These are phyloP conservation scores for Neurospora sp. DNA, from an alignment of 495 filamentous ascomycete species.

Conservation along the genomic window DNA sequence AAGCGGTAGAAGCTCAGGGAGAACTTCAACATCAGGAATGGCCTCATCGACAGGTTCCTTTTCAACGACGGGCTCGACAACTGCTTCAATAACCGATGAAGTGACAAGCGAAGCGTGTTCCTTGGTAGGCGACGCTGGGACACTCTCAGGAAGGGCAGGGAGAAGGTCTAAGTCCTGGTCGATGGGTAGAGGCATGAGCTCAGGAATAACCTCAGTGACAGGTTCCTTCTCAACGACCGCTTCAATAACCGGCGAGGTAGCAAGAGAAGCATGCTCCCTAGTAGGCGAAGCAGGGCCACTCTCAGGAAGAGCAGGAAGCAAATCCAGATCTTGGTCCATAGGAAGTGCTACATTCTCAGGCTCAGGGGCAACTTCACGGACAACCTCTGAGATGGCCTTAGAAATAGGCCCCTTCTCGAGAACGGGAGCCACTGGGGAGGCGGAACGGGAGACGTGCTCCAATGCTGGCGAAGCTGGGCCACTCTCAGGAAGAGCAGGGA, in stretches of 20 bases:
- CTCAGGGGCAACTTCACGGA: not conserved
- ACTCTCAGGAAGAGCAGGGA: conserved; percentile 1
- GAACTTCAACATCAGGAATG: not conserved
- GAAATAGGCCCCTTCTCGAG: not conserved
- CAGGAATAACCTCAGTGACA: not conserved
- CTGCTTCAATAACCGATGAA: not conserved
- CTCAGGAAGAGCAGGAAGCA: conserved; percentile 1
- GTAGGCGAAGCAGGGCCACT: not conserved
- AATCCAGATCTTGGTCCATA: not conserved
- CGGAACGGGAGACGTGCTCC: not conserved
- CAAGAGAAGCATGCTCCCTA: not conserved
- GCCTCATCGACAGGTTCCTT: not conserved
- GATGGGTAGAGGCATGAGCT: not conserved
- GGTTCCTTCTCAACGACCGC: not conserved
- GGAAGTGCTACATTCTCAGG: not conserved
- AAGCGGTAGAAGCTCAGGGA: not conserved
- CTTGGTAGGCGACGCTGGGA: not conserved
- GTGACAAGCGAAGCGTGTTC: not conserved
- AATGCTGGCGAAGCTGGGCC: not conserved
- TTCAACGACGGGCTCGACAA: not conserved
- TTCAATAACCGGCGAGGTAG: not conserved
- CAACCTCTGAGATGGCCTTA: not conserved
- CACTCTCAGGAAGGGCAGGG: not conserved
- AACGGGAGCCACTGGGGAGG: not conserved
- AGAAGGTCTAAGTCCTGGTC: not conserved